A percentile compares a stretch with the other conserved stretches of the same genome.
Evolutionary conservation across 2,329 filamentous ascomycete species (phyloP).

Genomic region (Arthrobotrys megalospora): DNA sequence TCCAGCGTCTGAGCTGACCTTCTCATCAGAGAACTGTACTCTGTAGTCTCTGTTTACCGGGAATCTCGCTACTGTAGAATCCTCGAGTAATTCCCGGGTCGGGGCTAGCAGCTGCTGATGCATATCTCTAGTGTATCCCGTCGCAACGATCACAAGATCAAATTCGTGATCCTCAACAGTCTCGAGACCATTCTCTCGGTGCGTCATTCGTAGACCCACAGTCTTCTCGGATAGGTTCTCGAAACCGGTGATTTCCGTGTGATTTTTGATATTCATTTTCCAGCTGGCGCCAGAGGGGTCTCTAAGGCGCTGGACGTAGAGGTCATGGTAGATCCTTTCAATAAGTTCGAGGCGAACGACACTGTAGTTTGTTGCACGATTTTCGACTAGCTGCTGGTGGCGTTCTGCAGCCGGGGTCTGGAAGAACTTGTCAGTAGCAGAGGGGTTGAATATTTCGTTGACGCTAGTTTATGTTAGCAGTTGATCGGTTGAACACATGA

Average conservation of each 20-base stretch:
- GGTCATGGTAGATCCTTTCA: constrained; percentile 86
- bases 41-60: constrained; percentile 83
- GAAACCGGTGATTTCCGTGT: constrained; percentile 77
- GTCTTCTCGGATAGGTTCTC: constrained; percentile 69
- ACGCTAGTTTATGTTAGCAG: constrained; percentile 72
- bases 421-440: constrained; percentile 83
- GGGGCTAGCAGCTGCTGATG: constrained; percentile 83
- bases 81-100: constrained; percentile 76
- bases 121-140: constrained; percentile 83
- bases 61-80: constrained; percentile 72
- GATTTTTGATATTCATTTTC: constrained; percentile 84
- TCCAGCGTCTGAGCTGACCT: constrained; percentile 80
- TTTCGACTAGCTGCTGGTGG: constrained; percentile 75
- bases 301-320: constrained; percentile 86
- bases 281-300: constrained; percentile 80
- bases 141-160: constrained; percentile 86
- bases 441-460: constrained; percentile 96
- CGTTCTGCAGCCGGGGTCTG: constrained; percentile 77
- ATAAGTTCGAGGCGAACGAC: constrained; percentile 93
- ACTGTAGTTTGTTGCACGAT: constrained; percentile 91
- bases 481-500: constrained; percentile 26
- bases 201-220: constrained; percentile 71
- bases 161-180: constrained; percentile 72
- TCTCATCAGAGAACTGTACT: constrained; percentile 78
- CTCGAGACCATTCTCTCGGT: constrained; percentile 70